Evolutionary conservation across 345 rosid species (phyloP).

Genomic region (Citrus inodora): DNA sequence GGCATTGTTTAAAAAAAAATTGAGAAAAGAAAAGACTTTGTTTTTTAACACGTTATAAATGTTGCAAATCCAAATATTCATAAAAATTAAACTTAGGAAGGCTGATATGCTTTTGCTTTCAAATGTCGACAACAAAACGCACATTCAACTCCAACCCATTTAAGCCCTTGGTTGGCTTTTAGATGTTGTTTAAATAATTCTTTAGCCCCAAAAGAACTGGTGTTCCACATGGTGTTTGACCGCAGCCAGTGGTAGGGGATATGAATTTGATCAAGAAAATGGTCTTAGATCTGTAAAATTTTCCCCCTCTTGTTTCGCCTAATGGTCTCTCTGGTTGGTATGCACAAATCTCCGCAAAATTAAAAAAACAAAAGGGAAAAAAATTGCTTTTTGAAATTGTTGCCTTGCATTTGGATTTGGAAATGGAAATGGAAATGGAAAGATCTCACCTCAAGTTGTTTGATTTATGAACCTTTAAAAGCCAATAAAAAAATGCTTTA

Average conservation of each 20-base stretch:
- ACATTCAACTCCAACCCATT: not conserved
- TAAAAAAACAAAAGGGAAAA: not conserved
- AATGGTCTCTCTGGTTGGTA: not conserved
- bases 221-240: constrained; percentile 5
- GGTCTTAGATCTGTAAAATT: not conserved
- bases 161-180: not conserved
- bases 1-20: no score
- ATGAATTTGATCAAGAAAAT: not conserved
- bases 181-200: no score
- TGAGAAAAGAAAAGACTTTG: not conserved
- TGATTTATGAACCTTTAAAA: not conserved
- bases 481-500: not conserved
- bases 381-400: not conserved
- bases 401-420: constrained; percentile 2
- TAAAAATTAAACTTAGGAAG: not conserved
- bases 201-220: not conserved
- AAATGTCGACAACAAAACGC: not conserved
- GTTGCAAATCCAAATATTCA: not conserved
- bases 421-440: constrained; percentile 1
- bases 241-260: not conserved
- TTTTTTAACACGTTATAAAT: not conserved
- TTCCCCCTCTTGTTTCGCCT: not conserved
- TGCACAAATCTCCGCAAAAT: not conserved
- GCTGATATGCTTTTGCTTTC: not conserved
- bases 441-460: not conserved